These are phyloP conservation scores for Inosperma sp. DNA, from an alignment of 768 basidiomycete species.

Conservation along the genomic window DNA sequence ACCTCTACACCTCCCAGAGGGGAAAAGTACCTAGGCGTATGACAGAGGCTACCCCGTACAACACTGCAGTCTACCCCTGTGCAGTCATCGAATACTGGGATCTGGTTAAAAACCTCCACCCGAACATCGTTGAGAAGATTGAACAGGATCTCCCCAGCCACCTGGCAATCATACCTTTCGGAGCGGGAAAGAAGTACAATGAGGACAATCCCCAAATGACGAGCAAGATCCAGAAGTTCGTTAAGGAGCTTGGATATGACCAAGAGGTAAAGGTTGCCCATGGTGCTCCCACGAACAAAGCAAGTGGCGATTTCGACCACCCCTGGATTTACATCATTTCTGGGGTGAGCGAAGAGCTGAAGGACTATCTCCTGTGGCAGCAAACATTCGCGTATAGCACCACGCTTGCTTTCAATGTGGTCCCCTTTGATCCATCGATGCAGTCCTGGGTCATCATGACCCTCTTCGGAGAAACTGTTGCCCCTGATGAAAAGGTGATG, in stretches of 20 bases:
- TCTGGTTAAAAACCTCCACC: background rate
- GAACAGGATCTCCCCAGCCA: background rate
- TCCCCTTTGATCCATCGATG: background rate
- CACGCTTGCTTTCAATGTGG: background rate
- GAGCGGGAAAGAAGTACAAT: background rate
- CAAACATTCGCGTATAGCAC: background rate
- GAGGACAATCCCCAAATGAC: background rate
- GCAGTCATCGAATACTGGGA: background rate
- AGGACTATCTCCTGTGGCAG: background rate
- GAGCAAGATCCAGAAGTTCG: background rate
- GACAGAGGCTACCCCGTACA: no score
- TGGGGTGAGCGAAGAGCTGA: background rate
- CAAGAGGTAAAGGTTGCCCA: background rate
- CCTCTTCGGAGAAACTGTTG: background rate
- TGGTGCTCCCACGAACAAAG: background rate
- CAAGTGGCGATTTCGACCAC: background rate
- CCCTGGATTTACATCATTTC: background rate
- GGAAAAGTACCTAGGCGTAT: background rate
- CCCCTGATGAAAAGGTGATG: background rate
- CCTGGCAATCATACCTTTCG: background rate
- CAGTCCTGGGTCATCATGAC: background rate
- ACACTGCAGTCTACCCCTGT: background rate
- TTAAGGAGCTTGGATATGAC: background rate
- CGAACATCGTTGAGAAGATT: background rate
- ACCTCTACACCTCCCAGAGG: background rate